Evolutionary conservation across 805 yeast genomes (phyloP).

Genomic region (Komagataella pseudopastoris): DNA sequence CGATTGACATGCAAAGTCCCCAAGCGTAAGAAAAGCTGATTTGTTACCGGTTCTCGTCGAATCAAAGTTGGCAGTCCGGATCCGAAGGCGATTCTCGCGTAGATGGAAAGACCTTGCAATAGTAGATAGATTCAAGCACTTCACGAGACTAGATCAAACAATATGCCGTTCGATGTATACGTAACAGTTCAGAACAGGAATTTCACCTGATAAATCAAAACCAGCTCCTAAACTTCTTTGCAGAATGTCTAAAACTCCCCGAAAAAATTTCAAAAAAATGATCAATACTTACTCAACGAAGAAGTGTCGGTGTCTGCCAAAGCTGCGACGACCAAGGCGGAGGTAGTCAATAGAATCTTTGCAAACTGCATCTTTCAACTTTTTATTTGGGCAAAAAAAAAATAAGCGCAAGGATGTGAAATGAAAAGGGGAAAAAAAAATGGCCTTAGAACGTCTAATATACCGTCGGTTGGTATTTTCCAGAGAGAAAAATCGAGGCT

Average conservation of each 20-base stretch:
- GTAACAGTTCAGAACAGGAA: neutral
- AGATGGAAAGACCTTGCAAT: neutral
- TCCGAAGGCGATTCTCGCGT: neutral
- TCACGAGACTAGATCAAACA: neutral
- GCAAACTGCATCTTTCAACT: conserved; percentile 32
- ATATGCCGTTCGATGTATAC: neutral
- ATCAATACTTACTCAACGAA: conserved; percentile 20
- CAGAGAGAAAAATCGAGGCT: neutral
- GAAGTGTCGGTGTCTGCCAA: conserved; percentile 24
- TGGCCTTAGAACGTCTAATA: neutral
- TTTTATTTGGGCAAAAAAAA: conserved; percentile 2
- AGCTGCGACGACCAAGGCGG: conserved; percentile 37
- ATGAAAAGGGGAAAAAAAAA: conserved; percentile 1
- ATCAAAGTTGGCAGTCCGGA: neutral
- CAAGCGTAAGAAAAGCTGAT: neutral
- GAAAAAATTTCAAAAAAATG: conserved; percentile 1
- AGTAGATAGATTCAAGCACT: neutral
- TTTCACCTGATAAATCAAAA: neutral
- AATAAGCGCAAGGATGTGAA: conserved; percentile 2
- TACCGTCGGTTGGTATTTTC: neutral
- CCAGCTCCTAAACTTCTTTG: neutral
- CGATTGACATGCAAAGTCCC: neutral
- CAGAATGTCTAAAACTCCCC: neutral
- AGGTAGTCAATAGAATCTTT: conserved; percentile 32
- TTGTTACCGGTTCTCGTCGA: neutral